Evolutionary conservation across 768 basidiomycete genomes (phyloP), one percentile per base, ranked within the genome.

Genomic region (Xerocomellus chrysenteron): DNA sequence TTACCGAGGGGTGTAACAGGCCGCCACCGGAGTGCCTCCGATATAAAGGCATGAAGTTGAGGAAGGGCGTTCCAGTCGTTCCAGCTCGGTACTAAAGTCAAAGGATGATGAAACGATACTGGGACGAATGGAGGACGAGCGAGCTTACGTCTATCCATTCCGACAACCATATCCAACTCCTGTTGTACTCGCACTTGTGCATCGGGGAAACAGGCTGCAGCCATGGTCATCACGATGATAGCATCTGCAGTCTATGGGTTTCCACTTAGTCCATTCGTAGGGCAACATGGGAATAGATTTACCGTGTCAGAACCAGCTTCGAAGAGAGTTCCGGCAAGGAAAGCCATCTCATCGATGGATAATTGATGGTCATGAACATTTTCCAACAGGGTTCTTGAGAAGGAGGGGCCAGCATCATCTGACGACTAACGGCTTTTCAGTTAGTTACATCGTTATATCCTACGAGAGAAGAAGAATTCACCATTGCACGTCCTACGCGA

Each of bases 241-340:
- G 21, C 49, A 47, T 39, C 30, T 2, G 55, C 35, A 48, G n/a
- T 55, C 57, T 46, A 41, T 41, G 6, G 11, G 1, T 24, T n/a
- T 21, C 7, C 2, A 30, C 11, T 47, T 16, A 52, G 48, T 35
- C 12, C 1, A 21, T 26, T 8, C 9, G 9, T 5, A 19, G 4
- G 6, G 2, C 0, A 2, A 5, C 3, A 21, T 5, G 11, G 8
- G 5, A 50, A 21, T 24, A 3, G 11, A 10, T 39, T 55, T 52
- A 75, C 77, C 41, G 85, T 86, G 55, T 84, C 85, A 0, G 78
- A 78, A 5, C 85, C 84, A 10, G 84, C 85, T 43, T 81, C 85
- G 58, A 84, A 85, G 66, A 86, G 75, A 28, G 76, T 76, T 2
- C 85, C 85, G 1, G 81, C 79, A 41, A 87, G 77, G 63, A 81